These are phyloP conservation scores for Venturia aucupariae DNA, from an alignment of 2,329 filamentous ascomycete species.

Conservation along the genomic window DNA sequence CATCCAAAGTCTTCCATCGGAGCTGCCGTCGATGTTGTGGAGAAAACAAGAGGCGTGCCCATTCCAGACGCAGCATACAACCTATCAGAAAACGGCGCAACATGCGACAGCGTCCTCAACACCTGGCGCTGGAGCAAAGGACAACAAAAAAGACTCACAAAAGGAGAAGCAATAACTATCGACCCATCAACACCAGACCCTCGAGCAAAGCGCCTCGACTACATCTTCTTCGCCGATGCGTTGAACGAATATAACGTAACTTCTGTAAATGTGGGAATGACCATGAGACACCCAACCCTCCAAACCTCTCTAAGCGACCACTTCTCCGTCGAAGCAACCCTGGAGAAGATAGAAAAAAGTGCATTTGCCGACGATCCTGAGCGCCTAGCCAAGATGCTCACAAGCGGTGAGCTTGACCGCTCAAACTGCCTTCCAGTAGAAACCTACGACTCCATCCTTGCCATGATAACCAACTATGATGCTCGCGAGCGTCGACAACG, in stretches of 20 bases:
- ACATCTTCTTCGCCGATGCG: conserved; percentile 69
- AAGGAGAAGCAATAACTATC: conserved; percentile 55
- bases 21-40: conserved; percentile 56
- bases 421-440: conserved; percentile 28
- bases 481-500: conserved; percentile 63
- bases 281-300: conserved; percentile 67
- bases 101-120: conserved; percentile 78
- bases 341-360: conserved; percentile 35
- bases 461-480: conserved; percentile 59
- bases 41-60: conserved; percentile 55
- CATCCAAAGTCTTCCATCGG: conserved; percentile 80
- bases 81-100: conserved; percentile 70
- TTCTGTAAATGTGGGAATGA: conserved; percentile 66
- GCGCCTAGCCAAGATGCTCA: neutral
- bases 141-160: conserved; percentile 57
- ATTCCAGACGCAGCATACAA: conserved; percentile 73
- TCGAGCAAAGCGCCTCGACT: conserved; percentile 80
- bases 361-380: conserved; percentile 2
- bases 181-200: conserved; percentile 59
- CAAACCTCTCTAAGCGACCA: conserved; percentile 88
- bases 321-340: conserved; percentile 78
- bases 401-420: conserved; percentile 18
- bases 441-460: conserved; percentile 64
- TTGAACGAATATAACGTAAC: conserved; percentile 57
- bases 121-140: conserved; percentile 84